A percentile compares a stretch with the other conserved stretches of the same genome.
Evolutionary conservation across 139 green algal genomes (phyloP).

Genomic region (Marvania coccoides): DNA sequence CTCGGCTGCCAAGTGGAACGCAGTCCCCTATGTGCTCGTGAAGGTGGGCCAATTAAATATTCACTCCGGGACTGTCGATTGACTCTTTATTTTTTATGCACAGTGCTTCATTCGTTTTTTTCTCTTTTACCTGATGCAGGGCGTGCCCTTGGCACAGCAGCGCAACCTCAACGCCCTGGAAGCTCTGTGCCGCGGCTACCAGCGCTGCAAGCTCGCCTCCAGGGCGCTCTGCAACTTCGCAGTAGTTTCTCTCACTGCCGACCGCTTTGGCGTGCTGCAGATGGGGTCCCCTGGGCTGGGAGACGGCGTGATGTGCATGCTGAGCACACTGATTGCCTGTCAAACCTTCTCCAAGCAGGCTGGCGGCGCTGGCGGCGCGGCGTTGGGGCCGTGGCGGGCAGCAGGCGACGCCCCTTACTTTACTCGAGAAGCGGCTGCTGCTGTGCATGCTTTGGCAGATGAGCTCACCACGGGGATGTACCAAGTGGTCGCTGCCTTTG

Average conservation of each 20-base stretch:
- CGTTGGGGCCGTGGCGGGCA: slow-evolving; percentile 12
- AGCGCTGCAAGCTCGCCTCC: background rate
- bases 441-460: slow-evolving; percentile 7
- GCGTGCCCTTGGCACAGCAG: background rate
- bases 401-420: slow-evolving; percentile 3
- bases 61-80: no score
- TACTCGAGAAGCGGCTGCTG: background rate
- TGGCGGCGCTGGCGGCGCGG: slow-evolving; percentile 1
- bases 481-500: background rate
- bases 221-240: slow-evolving; percentile 8
- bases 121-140: background rate
- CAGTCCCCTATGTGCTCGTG: background rate
- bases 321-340: slow-evolving; percentile 5
- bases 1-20: slow-evolving; percentile 15
- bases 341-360: slow-evolving; percentile 4
- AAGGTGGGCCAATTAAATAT: background rate
- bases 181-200: slow-evolving; percentile 6
- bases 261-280: slow-evolving; percentile 29
- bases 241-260: slow-evolving; percentile 5
- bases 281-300: background rate
- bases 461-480: slow-evolving; percentile 9
- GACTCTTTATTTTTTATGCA: background rate
- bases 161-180: background rate
- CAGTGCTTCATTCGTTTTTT: background rate
- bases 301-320: slow-evolving; percentile 20